Conservation (phyloP, 2,329 filamentous ascomycete species). For the Diaporthe humulicola region DNA sequence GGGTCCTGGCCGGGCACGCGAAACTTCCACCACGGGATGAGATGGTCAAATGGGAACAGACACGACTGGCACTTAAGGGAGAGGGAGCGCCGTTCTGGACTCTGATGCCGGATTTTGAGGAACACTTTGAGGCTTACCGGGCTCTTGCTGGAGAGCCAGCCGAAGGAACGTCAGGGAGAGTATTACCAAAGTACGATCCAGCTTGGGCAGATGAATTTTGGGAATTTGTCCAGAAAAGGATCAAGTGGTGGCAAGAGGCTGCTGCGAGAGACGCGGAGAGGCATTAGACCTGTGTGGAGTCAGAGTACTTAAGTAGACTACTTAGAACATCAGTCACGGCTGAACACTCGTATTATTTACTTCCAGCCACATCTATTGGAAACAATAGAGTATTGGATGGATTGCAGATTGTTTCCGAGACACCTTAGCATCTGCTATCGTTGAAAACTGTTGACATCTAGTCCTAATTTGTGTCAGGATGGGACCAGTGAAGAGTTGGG, state of each 20-base stretch:
- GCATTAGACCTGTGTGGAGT: background rate
- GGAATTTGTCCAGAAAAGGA: slow-evolving; percentile 1
- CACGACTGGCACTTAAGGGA: slow-evolving; percentile 56
- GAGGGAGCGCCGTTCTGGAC: slow-evolving; percentile 56
- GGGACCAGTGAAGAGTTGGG: too few species aligned
- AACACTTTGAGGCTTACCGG: slow-evolving; percentile 8
- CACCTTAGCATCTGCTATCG: background rate
- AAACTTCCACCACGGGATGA: slow-evolving; percentile 62
- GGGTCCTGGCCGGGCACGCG: slow-evolving; percentile 50
- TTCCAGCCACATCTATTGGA: background rate
- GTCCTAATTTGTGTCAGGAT: too few species aligned
- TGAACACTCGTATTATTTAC: background rate
- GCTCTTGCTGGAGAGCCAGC: background rate
- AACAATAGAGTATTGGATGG: background rate
- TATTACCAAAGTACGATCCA: background rate
- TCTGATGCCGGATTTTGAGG: slow-evolving; percentile 3
- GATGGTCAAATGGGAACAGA: slow-evolving; percentile 61
- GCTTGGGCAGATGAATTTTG: slow-evolving; percentile 10
- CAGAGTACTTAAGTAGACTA: too few species aligned
- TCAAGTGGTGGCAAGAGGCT: slow-evolving; percentile 22
- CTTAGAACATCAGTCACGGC: background rate
- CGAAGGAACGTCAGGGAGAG: background rate
- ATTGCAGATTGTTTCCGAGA: background rate
- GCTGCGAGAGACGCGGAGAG: background rate
- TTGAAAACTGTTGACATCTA: background rate